These are phyloP conservation scores for Chlorella sp. DNA, from an alignment of 139 green algal species.

Conservation along the genomic window DNA sequence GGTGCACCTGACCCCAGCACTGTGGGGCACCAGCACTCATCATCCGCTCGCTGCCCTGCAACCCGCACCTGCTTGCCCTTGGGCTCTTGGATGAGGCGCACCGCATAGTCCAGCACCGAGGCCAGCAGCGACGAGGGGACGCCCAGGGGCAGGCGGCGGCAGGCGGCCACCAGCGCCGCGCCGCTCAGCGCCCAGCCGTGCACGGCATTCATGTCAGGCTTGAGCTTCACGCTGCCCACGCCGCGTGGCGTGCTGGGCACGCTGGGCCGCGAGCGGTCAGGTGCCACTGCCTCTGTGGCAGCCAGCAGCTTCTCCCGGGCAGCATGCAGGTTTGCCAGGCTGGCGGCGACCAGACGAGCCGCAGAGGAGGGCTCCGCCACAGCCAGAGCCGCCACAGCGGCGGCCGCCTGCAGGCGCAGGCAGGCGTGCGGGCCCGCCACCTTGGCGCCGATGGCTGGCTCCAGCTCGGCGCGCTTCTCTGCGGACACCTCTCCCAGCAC, in stretches of 20 bases:
- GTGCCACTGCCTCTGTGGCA: slow-evolving; percentile 27
- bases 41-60: not conserved
- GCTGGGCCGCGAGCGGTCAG: slow-evolving; percentile 36
- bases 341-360: slow-evolving; percentile 46
- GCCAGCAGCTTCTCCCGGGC: slow-evolving; percentile 39
- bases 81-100: slow-evolving; percentile 46
- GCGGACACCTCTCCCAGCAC: slow-evolving; percentile 75
- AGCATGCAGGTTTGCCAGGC: slow-evolving; percentile 42
- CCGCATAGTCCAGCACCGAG: slow-evolving; percentile 56
- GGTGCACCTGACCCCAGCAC: too few relatives aligned
- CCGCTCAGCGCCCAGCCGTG: slow-evolving; percentile 69
- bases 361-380: slow-evolving; percentile 62
- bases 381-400: slow-evolving; percentile 67
- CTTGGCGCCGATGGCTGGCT: slow-evolving; percentile 54
- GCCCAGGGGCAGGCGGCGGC: slow-evolving; percentile 62
- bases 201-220: slow-evolving; percentile 63
- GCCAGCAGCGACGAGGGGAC: slow-evolving; percentile 62
- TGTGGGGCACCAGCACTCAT: not conserved
- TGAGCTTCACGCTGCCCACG: slow-evolving; percentile 39
- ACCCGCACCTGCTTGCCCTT: not conserved
- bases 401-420: slow-evolving; percentile 67
- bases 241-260: slow-evolving; percentile 27
- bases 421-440: slow-evolving; percentile 29
- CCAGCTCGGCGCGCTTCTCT: slow-evolving; percentile 49
- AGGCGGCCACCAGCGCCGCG: slow-evolving; percentile 66